Evolutionary conservation across 108 stramenopile genomes (phyloP), one percentile per base, ranked within the genome.

Genomic region (Poteriospumella lacustris): DNA sequence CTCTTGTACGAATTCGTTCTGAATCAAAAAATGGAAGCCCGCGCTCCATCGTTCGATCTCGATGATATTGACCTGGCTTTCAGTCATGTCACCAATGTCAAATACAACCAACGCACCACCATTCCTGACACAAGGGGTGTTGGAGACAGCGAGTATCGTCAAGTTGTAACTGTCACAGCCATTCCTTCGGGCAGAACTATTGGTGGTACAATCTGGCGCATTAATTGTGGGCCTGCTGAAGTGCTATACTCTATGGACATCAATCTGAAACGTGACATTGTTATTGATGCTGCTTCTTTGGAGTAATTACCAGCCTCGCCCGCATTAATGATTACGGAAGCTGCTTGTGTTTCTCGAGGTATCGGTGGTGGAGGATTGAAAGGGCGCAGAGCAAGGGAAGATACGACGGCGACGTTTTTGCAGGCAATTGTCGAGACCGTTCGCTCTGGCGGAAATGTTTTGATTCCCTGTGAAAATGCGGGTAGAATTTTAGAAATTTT

Each of bases 201-300:
- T 52, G 70, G 70, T 73, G 70, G 70, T 73, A 5, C 70, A 12
- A 26, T 44, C 42, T 73, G 36, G 40, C 38, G 36, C 5, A 73
- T 73, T 42, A 3, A 31, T 42, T 56, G 31, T 73, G 70, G 70
- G 9, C 43, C 36, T 29, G 47, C 70, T 26, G 70, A 73, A 24
- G 42, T 73, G 36, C 31, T 73, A 5, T 73, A 73, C 42, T n/a
- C 47, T 26, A 73, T 73, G 70, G 70, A 73, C 42, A 73, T 73
- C 9, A 44, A 73, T 38, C 33, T 73, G 24, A 44, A 24, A 26
- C 26, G 36, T 33, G 47, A 56, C 28, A 24, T 56, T 5, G 70
- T 73, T 9, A 28, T 73, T 12, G 70, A 73, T 56, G 70, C 31
- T 44, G 70, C 44, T 73, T 15, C 15, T 5, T 34, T 73, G 41